phyloP scores from a whole-genome alignment of 768 basidiomycete species.

The Cubamyces lactineus region DNA sequence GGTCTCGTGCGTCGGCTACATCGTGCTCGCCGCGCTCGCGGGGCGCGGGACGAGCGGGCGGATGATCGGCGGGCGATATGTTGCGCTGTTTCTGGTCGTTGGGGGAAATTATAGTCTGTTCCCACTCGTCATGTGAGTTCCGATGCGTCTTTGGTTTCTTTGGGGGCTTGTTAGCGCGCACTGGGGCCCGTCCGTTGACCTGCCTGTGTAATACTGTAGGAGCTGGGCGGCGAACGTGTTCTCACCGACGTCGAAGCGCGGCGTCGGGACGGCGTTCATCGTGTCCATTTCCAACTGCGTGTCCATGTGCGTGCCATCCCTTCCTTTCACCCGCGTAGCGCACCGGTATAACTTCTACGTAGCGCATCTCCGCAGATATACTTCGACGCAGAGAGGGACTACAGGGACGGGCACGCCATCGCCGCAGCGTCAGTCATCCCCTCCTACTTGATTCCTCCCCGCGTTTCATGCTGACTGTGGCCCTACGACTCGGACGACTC shows the following conservation, averaged over 20 bases:
- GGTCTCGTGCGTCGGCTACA: conserved; percentile 53
- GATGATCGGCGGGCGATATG: conserved; percentile 57
- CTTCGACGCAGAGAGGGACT: conserved; percentile 53
- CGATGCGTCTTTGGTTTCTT: not conserved
- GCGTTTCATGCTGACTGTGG: not conserved
- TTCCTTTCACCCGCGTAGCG: not conserved
- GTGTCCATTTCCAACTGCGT: conserved; percentile 62
- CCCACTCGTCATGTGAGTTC: conserved; percentile 58
- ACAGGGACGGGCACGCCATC: conserved; percentile 57
- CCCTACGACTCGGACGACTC: not conserved
- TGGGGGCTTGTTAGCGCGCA: too few relatives aligned
- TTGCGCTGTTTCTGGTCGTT: conserved; percentile 59
- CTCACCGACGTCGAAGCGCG: conserved; percentile 61
- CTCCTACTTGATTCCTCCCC: not conserved
- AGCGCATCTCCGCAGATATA: conserved; percentile 62
- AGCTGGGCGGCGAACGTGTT: conserved; percentile 64
- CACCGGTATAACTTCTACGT: not conserved
- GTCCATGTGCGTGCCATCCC: conserved; percentile 47
- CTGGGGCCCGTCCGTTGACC: too few relatives aligned
- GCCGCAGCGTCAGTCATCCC: conserved; percentile 47
- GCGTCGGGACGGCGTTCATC: conserved; percentile 62
- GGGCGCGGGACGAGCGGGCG: conserved; percentile 43
- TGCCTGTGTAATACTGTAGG: conserved; percentile 43
- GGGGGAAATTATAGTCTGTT: conserved; percentile 59
- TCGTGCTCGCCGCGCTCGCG: conserved; percentile 50